Evolutionary conservation across 495 filamentous ascomycete genomes (phyloP), one percentile per base, ranked within the genome.

Genomic region (Neurospora terricola): DNA sequence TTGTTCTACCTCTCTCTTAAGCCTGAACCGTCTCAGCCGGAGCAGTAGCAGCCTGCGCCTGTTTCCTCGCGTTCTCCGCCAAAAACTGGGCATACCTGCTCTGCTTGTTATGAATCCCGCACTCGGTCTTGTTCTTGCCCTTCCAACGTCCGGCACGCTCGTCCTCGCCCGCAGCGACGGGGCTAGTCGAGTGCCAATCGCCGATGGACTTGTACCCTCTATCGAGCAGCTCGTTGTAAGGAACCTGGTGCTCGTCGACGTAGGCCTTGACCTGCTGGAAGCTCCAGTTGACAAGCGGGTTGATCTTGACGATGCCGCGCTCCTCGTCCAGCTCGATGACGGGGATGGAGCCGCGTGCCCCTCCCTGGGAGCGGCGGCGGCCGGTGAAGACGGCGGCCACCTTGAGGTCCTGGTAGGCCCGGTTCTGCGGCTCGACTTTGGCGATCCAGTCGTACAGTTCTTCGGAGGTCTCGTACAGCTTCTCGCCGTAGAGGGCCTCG

Each of bases 141-240:
- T 97, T 97, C 96, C 96, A 99, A 72, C 96, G 90, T 42, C 96
- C 96, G 14, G 96, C 91, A n/a, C 96, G 90, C 88, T 99, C 96
- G 79, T 98, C 96, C 83, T 98, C 96, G 72, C 92, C 92, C 71
- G 92, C 93, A 71, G 88, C 89, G 72, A 98, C 92, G 6, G 96
- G 95, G 76, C 91, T 91, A 48, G 96, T 99, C 42, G 92, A 96
- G 85, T 99, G 96, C 92, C 95, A 98, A 83, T 99, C 96, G 75
- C 96, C 96, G 74, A 99, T 86, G 74, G 92, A 96, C 88, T 98
- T 98, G 88, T 99, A 99, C 18, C 96, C 94, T 71, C 84, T 86
- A 84, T 98, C 92, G 5, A 99, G 86, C 12, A 99, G 87, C 72
- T 87, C 90, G 79, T 99, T 99, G 87, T 97, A 98, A 1, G 96